Evolutionary conservation across 2,329 filamentous ascomycete species (phyloP).

Genomic region (Ophiostoma sp.): DNA sequence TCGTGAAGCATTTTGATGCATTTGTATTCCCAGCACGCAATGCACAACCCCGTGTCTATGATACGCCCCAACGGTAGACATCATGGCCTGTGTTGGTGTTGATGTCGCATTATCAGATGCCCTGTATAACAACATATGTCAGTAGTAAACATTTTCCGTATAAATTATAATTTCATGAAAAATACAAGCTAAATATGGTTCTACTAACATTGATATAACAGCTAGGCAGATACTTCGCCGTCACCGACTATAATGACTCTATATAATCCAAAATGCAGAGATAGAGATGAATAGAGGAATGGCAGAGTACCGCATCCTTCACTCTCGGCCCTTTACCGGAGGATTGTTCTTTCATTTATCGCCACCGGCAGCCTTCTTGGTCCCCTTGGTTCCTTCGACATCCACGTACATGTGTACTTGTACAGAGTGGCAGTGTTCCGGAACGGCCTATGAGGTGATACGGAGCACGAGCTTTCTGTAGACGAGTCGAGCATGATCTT

Average conservation of each 20-base stretch:
- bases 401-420: neutral
- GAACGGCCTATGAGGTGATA: neutral
- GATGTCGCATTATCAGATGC: too few species aligned
- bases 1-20: neutral
- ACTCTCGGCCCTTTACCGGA: constrained; percentile 5
- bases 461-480: neutral
- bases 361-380: neutral
- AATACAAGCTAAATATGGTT: too few species aligned
- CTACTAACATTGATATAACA: too few species aligned
- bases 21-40: neutral
- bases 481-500: neutral
- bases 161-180: too few species aligned
- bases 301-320: neutral
- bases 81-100: neutral
- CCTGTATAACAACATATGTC: too few species aligned
- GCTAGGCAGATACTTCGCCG: too few species aligned
- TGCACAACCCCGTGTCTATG: neutral
- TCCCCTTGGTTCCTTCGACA: neutral
- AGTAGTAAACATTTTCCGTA: too few species aligned
- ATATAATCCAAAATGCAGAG: neutral
- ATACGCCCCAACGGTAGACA: neutral
- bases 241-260: too few species aligned
- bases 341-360: neutral
- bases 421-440: neutral
- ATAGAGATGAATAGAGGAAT: neutral